Evolutionary conservation across 768 basidiomycete species (phyloP), one percentile per base, ranked within the genome.

Genomic region (Rhodotorula sphaerocarpa): DNA sequence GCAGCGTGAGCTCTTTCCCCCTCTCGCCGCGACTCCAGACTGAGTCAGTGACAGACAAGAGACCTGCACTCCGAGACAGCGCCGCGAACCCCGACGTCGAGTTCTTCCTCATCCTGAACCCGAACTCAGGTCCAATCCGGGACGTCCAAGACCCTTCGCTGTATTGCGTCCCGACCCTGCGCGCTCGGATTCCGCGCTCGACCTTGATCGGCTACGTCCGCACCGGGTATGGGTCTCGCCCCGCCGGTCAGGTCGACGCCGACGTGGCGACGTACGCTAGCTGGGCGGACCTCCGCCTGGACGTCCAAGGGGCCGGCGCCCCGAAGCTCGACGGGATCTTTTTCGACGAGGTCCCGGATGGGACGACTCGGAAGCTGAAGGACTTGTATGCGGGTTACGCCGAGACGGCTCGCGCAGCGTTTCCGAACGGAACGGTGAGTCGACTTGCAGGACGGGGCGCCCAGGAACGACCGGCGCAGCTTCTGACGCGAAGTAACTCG

Each of bases 151-250:
- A 61, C 30, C 59, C 59, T 16, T 61, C 59, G 12, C 21, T 61
- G 25, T 61, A 61, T 25, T 61, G 59, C 46, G 47, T 61, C 28
- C 59, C 59, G 11, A 31, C 6, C n/a, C 47, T 61, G 34, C 59
- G 59, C 39, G 27, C n/a, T 4, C 31, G 33, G 23, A 28, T 55
- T 23, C 30, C 52, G 10, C 5, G 21, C 5, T 27, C 36, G 28
- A 55, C 46, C 34, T 36, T 61, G 31, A 25, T 55, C 39, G 59
- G 59, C 6, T 61, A 61, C 59, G 59, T 61, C 41, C 45, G 53
- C 6, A 61, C 59, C 3, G 59, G 47, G 18, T 61, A 61, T 36
- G 53, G 53, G 20, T 3, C 5, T 0, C 45, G 53, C 12, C 0
- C 45, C 4, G 20, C 41, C 3, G 28, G 23, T 9, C 46, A 48